These are phyloP conservation scores for Xerocomus subilludens DNA, from an alignment of 1,284 basidiomycete species.

Conservation along the genomic window DNA sequence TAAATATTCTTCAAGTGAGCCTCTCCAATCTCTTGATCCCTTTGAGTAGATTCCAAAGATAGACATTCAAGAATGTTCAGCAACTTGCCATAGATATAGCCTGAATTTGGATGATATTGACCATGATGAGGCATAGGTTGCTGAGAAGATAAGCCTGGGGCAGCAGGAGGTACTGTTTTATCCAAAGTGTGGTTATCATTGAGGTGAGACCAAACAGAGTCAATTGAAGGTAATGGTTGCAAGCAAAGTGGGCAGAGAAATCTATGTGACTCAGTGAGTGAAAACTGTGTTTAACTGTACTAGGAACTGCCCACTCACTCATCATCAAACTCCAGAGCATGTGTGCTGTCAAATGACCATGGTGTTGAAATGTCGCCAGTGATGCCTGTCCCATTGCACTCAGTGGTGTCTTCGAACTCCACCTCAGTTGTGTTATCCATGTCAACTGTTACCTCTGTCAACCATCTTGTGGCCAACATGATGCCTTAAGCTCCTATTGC, in stretches of 20 bases:
- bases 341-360: no score
- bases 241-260: slow-evolving; percentile 17
- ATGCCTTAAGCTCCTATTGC: no score
- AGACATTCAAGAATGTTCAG: slow-evolving; percentile 22
- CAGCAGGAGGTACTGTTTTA: not conserved
- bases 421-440: no score
- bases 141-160: not conserved
- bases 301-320: no score
- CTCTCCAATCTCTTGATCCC: no score
- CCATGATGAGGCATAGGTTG: not conserved
- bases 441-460: no score
- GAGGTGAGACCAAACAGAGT: slow-evolving; percentile 15
- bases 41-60: not conserved
- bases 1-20: no score
- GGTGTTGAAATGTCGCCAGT: no score
- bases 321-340: not conserved
- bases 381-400: no score
- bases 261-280: not conserved
- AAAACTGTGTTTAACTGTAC: no score
- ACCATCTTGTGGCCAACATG: no score
- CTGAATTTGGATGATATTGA: slow-evolving; percentile 9
- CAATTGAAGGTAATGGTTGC: not conserved
- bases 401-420: no score
- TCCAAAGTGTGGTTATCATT: not conserved
- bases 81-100: slow-evolving; percentile 15